Base-by-base conservation (phyloP, 2,329 filamentous ascomycete genomes). In the Xylariaceae sp. region DNA sequence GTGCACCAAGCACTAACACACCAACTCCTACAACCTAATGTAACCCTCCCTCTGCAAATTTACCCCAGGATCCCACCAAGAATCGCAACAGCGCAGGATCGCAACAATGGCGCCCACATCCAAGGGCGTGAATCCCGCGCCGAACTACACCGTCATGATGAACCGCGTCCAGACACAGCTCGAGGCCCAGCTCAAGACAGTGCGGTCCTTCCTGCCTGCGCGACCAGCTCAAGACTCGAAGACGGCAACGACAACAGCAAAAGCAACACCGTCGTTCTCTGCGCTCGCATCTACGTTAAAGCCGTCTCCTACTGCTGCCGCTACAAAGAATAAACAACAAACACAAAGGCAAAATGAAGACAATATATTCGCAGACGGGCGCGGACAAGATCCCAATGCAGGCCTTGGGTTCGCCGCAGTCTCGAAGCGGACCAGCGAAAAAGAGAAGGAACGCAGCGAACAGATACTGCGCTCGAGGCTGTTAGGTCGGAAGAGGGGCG, bases 121-220 rank as follows among this genome's bases (percentile, higher is more conserved):
- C 47, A 68, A 67, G 53, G 62, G 63, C 62, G 50, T 58, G 47
- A 73, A 72, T 65, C 71, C 71, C 11, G 69, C 71, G 56, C 71
- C 71, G 39, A 61, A 70, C 61, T 71, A 67, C 66, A 55, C 64
- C n/a, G 60, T 63, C 23, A 61, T 61, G 55, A 71, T 71, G 68
- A 73, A 73, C 67, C 64, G 64, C 13, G 69, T 73, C 51, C 67
- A 70, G 15, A 64, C 61, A 9, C 66, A 67, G 15, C 55, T 68
- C 54, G 66, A 71, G 51, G 64, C 65, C 3, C 62, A 62, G 1
- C 56, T 65, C 3, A 63, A 61, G 53, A 49, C 61, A 51, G 61
- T 63, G 48, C 64, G 59, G 9, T 58, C 59, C 49, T 61, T 63
- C 51, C 60, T 60, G 52, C 64, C 60, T 3, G 35, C 63, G 2